Evolutionary conservation across 768 basidiomycete species (phyloP).

Genomic region (Tephrocybe rancida): DNA sequence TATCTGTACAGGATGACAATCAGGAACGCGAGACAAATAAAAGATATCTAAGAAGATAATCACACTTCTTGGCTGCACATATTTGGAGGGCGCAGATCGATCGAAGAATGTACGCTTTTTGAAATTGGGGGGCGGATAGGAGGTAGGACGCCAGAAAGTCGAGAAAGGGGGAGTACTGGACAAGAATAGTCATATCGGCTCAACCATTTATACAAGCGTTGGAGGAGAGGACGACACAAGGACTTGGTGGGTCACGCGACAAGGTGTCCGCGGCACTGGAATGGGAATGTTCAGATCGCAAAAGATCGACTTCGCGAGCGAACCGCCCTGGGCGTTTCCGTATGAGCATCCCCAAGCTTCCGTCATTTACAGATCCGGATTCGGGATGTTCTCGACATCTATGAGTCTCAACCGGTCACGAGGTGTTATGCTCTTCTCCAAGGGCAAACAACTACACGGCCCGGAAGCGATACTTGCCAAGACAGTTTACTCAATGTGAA

Average conservation of each 20-base stretch:
- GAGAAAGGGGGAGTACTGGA: conserved; percentile 14
- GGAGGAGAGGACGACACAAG: conserved; percentile 22
- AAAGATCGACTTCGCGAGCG: conserved; percentile 20
- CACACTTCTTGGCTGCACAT: conserved; percentile 69
- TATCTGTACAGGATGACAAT: conserved; percentile 28
- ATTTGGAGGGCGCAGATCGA: conserved; percentile 11
- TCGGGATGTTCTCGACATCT: conserved; percentile 17
- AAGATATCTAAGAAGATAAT: conserved; percentile 13
- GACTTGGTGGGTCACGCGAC: conserved; percentile 34
- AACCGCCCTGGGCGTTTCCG: conserved; percentile 24
- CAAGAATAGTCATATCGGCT: conserved; percentile 21
- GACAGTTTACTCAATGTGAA: not conserved
- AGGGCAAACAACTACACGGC: conserved; percentile 11
- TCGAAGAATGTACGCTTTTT: not conserved
- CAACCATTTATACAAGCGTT: conserved; percentile 21
- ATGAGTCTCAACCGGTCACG: conserved; percentile 18
- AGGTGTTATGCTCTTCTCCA: conserved; percentile 13
- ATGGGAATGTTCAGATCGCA: conserved; percentile 17
- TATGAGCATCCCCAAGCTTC: conserved; percentile 19
- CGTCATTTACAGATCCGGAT: conserved; percentile 19
- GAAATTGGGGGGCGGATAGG: conserved; percentile 3
- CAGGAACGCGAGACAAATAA: conserved; percentile 4
- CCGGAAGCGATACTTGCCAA: conserved; percentile 20
- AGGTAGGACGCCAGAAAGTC: conserved; percentile 2
- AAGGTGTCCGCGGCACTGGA: conserved; percentile 15